Conservation (phyloP, 495 filamentous ascomycete species). For the Aspergillus funiculosus region DNA sequence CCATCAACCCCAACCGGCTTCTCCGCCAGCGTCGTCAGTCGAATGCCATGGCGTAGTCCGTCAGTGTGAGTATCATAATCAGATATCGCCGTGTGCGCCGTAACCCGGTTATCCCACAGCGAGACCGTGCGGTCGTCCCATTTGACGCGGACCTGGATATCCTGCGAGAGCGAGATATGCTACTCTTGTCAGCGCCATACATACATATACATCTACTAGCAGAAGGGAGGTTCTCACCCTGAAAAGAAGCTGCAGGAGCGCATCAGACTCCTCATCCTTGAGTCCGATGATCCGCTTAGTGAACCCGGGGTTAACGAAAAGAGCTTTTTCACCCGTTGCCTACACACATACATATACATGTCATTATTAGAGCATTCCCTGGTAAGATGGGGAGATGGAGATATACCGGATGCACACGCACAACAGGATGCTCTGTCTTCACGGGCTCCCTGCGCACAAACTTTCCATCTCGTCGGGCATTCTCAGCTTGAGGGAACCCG, state of each 20-base stretch:
- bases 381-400: background rate
- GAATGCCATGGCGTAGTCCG: constrained; percentile 39
- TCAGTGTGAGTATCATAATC: constrained; percentile 46
- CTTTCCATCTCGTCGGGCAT: constrained; percentile 53
- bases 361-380: background rate
- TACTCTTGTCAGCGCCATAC: background rate
- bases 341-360: background rate
- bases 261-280: constrained; percentile 8
- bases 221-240: background rate
- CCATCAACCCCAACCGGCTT: constrained; percentile 40
- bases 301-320: constrained; percentile 9
- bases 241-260: constrained; percentile 6
- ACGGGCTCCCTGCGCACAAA: constrained; percentile 63
- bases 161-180: constrained; percentile 41
- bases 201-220: too few species aligned
- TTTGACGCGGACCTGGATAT: constrained; percentile 42
- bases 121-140: constrained; percentile 41
- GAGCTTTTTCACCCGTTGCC: constrained; percentile 3
- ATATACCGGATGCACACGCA: constrained; percentile 36
- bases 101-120: constrained; percentile 40
- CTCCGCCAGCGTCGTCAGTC: constrained; percentile 43
- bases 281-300: constrained; percentile 11
- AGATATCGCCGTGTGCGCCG: constrained; percentile 49
- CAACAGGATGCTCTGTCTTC: constrained; percentile 61
- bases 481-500: constrained; percentile 64